Evolutionary conservation across 305 asterid species (phyloP), one percentile per base, ranked within the genome.

Genomic region (Solanum hybrid): DNA sequence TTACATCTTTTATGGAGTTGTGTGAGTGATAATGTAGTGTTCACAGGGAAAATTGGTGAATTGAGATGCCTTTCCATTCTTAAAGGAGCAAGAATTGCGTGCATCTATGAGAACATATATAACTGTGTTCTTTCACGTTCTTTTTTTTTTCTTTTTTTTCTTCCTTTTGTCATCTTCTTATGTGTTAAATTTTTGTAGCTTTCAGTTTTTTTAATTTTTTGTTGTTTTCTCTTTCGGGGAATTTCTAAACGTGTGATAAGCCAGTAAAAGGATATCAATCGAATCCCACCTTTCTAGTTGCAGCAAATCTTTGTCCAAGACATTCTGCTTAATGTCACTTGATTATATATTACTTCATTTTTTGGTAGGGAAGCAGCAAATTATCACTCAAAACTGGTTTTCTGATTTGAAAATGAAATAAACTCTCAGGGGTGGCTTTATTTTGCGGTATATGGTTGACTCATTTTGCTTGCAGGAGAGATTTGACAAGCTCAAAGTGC

Each of bases 391-490:
- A 27, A 40, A 81, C 40, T 27, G 7, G 69, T 42, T 82, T 42
- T 82, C 87, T 46, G 38, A n/a, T 29, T 42, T 26, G 29, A 51
- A 46, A 22, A 32, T 31, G 46, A 38, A 38, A 27, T 29, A 20
- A 82, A 51, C 72, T 84, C 71, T 14, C 7, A 3, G 64, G 16
- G 36, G 27, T 56, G 31, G 75, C 73, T 82, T 46, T 10, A 46
- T 84, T 60, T 46, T 84, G 66, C 29, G 12, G 66, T 85, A 56
- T 85, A 31, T 85, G 46, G 76, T 56, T 85, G 76, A 56, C 87
- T 85, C 40, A 22, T 26, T 90, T 87, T 42, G 32, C 24, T 92
- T 89, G 90, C 95, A 95, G 98, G 96, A 91, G 37, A 94, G 92
- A 69, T 37, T 37, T 87, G 56, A 79, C 40, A 90, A 90, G 91